phyloP scores from a whole-genome alignment of 129 eudicot genomes.

The Scalesia atractyloides region DNA sequence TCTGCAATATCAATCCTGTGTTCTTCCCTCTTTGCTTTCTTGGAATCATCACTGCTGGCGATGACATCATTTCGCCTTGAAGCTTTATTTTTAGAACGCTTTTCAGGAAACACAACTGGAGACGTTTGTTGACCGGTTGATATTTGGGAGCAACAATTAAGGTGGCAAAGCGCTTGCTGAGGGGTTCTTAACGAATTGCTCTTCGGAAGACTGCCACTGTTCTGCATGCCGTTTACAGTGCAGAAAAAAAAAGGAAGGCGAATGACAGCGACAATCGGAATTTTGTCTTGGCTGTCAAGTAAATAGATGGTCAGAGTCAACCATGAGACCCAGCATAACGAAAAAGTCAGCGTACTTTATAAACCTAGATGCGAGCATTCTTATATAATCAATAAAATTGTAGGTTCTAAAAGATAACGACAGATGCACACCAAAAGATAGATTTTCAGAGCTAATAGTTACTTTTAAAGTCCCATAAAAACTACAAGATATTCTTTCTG shows the following conservation, averaged over 20 bases:
- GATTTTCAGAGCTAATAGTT: neutral
- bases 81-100: slow-evolving; percentile 69
- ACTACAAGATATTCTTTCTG: neutral
- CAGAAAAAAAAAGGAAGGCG: slow-evolving; percentile 21
- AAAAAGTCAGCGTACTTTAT: slow-evolving; percentile 9
- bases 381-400: neutral
- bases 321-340: slow-evolving; percentile 35
- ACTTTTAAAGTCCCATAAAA: slow-evolving; percentile 2
- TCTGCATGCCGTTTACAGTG: slow-evolving; percentile 66
- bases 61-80: slow-evolving; percentile 46
- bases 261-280: slow-evolving; percentile 29
- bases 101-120: slow-evolving; percentile 91
- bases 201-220: slow-evolving; percentile 67
- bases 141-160: slow-evolving; percentile 77
- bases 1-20: slow-evolving; percentile 91
- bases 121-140: slow-evolving; percentile 86
- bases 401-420: neutral
- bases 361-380: slow-evolving; percentile 4
- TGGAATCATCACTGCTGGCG: slow-evolving; percentile 56
- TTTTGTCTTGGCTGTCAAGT: slow-evolving; percentile 29
- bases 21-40: slow-evolving; percentile 66
- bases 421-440: slow-evolving; percentile 10
- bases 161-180: slow-evolving; percentile 83
- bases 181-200: slow-evolving; percentile 66
- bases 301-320: slow-evolving; percentile 34